Percentiles rank a stretch among this genome's conserved stretches.
Conservation (phyloP, 495 filamentous ascomycete species). For the Parathielavia appendiculata region DNA sequence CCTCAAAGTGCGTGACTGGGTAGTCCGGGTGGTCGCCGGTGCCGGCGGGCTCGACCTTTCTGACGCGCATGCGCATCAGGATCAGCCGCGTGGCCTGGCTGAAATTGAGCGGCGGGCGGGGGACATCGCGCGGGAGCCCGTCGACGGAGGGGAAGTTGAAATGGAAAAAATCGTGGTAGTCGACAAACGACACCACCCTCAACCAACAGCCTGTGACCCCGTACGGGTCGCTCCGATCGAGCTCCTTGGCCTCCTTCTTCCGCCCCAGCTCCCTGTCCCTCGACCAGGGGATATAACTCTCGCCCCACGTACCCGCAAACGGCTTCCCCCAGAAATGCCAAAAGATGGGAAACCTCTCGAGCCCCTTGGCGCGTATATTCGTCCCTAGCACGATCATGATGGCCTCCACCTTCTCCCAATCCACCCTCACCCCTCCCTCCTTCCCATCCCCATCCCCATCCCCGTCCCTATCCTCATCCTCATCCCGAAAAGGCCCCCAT, state of each 20-base stretch:
- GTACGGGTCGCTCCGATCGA: constrained; percentile 55
- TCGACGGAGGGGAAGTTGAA: constrained; percentile 51
- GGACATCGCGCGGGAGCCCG: constrained; percentile 32
- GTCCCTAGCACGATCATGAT: constrained; percentile 55
- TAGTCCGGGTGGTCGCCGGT: constrained; percentile 42
- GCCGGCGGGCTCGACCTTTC: constrained; percentile 47
- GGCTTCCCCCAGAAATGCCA: constrained; percentile 46
- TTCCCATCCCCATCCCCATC: neutral
- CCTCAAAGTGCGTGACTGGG: constrained; percentile 56
- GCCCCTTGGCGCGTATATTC: constrained; percentile 47
- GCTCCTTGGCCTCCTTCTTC: constrained; percentile 8
- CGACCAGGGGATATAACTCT: constrained; percentile 40
- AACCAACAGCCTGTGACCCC: constrained; percentile 56
- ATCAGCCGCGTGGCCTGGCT: constrained; percentile 62
- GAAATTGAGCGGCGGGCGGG: constrained; percentile 45
- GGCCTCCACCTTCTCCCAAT: constrained; percentile 68
- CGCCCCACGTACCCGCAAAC: constrained; percentile 48
- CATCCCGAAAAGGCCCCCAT: constrained; percentile 60
- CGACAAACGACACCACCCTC: constrained; percentile 51
- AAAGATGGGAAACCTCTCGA: constrained; percentile 40
- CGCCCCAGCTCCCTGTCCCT: constrained; percentile 9
- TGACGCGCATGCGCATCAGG: constrained; percentile 53
- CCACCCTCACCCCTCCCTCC: constrained; percentile 35
- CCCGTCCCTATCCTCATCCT: constrained; percentile 27
- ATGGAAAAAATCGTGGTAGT: constrained; percentile 57